Conservation (phyloP, 2,329 filamentous ascomycete genomes). For the Paraconiothyrium brasiliense region DNA sequence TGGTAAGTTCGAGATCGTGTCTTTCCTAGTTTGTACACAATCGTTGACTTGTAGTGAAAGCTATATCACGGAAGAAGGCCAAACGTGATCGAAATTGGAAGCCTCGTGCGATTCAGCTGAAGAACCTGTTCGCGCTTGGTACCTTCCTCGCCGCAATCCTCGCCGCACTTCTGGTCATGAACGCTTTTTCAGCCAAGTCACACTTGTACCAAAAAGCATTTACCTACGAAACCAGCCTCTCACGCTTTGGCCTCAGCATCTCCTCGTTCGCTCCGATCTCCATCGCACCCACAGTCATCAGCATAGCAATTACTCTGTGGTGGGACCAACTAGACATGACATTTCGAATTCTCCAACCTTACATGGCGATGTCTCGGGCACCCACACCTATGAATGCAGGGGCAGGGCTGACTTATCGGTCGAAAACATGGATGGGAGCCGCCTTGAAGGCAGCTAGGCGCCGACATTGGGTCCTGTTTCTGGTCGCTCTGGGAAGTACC, state of each 20-base stretch:
- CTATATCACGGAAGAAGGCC: not conserved
- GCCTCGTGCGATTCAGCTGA: conserved; percentile 22
- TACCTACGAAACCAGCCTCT: conserved; percentile 27
- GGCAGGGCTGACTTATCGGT: conserved; percentile 28
- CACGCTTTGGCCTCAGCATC: conserved; percentile 23
- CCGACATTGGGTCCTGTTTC: conserved; percentile 25
- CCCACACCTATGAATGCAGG: conserved; percentile 22
- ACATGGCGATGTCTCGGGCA: conserved; percentile 29
- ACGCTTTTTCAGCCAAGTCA: conserved; percentile 22
- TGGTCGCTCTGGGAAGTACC: conserved; percentile 24
- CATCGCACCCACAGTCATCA: conserved; percentile 31
- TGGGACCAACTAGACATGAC: conserved; percentile 33
- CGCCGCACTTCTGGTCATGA: conserved; percentile 20
- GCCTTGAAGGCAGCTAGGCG: conserved; percentile 25
- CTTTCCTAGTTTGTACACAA: not conserved
- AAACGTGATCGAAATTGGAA: conserved; percentile 22
- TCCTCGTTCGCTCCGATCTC: conserved; percentile 32
- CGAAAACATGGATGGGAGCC: conserved; percentile 27
- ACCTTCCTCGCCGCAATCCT: conserved; percentile 19
- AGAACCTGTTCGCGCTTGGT: conserved; percentile 21
- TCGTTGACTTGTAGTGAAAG: not conserved
- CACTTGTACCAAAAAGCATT: conserved; percentile 31
- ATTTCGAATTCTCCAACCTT: conserved; percentile 31
- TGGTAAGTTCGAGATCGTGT: conserved; percentile 6
- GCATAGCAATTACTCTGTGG: conserved; percentile 29